Base-by-base conservation (phyloP, 306 rosid genomes). In the Rosa persica region DNA sequence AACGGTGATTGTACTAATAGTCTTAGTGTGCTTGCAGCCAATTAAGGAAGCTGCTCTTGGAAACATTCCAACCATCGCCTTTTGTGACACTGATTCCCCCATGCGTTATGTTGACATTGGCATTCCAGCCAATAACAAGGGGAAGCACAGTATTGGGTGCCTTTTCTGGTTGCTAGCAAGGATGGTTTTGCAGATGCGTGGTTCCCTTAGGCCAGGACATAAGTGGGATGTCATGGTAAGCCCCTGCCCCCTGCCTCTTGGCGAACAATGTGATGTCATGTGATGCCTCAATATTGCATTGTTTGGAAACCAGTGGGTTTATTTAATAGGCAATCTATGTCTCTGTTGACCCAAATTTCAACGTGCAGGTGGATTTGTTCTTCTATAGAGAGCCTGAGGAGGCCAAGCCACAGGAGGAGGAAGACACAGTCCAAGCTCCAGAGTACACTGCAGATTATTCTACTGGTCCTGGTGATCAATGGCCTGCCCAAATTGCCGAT, bases 211-310 rank as follows among this genome's bases (percentile, higher is more conserved):
- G 48, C 89, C 88, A 8, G 94, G 96, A 3, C 93, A 74, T 12
- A 85, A 88, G 71, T 94, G 98, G 97, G 97, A 94, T 71, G 93
- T 94, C n/a, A 94, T 92, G 98, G 97, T 94, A 89, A 46, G 19
- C 69, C 46, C 27, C 20, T 48, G 43, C 3, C 69, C 46, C 27
- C 20, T 48, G 43, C 3, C 44, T 0, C n/a, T 30, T 34, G 22
- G 15, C 1, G 0, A 62, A 15, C 7, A 27, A 11, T 25, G 3
- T 12, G 17, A 4, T 27, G 0, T 27, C 3, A 57, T 12, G 40
- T 42, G 44, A 6, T 44, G 49, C 49, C 49, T 11, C 9, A 11
- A 47, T 12, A 36, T 65, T 36, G 12, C 5, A 5, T 54, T 42
- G 6, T 40, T 34, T 65, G 15, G 23, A n/a, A 39, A 6, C 47